Percentiles rank a stretch among this genome's conserved stretches.
These are phyloP conservation scores for Breynia disticha DNA, from an alignment of 441 rosid genomes.

Conservation along the genomic window DNA sequence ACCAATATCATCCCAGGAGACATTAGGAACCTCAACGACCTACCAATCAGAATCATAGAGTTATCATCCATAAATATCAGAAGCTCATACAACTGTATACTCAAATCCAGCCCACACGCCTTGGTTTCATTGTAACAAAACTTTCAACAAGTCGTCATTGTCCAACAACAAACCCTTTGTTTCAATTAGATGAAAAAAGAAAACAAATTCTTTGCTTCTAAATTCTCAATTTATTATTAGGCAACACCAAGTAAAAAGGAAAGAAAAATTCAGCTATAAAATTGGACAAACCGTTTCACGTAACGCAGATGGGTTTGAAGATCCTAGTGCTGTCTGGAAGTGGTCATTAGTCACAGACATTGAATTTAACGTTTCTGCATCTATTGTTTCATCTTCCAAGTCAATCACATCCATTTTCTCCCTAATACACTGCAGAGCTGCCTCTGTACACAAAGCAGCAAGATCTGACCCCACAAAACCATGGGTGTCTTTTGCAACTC, in stretches of 20 bases:
- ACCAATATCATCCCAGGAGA: conserved; percentile 60
- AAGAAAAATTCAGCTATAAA: too few species aligned
- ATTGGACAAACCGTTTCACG: conserved; percentile 56
- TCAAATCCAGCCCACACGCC: background rate
- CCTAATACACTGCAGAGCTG: conserved; percentile 66
- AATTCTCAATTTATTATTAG: too few species aligned
- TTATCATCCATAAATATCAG: too few species aligned
- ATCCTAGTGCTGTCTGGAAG: conserved; percentile 66
- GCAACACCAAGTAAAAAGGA: too few species aligned
- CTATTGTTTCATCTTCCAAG: conserved; percentile 65
- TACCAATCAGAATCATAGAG: conserved; percentile 7
- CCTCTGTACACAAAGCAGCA: conserved; percentile 70
- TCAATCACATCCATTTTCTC: conserved; percentile 79
- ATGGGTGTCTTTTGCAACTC: conserved; percentile 56
- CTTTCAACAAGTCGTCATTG: too few species aligned
- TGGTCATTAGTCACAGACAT: conserved; percentile 72
- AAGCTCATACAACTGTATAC: too few species aligned
- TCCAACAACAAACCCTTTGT: too few species aligned
- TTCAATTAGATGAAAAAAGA: too few species aligned
- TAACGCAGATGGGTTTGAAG: conserved; percentile 70
- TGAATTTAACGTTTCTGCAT: conserved; percentile 66
- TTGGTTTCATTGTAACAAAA: too few species aligned
- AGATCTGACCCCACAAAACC: conserved; percentile 74
- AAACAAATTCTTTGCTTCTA: too few species aligned
- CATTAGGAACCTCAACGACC: conserved; percentile 76